Conservation (phyloP, 441 rosid genomes). For the Pelargonium myrrhifolium region DNA sequence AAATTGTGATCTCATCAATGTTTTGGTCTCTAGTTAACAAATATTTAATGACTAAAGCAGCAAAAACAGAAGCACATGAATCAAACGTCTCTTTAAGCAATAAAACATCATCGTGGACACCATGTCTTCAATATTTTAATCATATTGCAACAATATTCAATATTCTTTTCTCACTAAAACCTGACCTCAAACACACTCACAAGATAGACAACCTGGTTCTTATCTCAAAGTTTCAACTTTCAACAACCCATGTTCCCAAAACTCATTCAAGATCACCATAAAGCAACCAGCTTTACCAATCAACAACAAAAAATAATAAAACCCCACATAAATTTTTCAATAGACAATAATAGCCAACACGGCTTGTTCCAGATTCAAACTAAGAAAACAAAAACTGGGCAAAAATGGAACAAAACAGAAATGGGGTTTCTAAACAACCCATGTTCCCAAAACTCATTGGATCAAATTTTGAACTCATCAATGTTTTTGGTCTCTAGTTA, state of each 20-base stretch:
- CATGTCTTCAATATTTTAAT: not conserved
- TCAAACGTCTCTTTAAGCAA: not conserved
- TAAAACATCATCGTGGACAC: not conserved
- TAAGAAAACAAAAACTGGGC: not conserved
- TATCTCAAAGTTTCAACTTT: too few relatives aligned
- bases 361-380: not conserved
- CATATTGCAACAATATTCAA: not conserved
- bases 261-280: too few relatives aligned
- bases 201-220: too few relatives aligned
- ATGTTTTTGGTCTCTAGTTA: not conserved
- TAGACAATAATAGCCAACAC: too few relatives aligned
- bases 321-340: too few relatives aligned
- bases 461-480: not conserved
- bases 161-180: not conserved
- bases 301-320: too few relatives aligned
- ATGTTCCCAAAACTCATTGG: not conserved
- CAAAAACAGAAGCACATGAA: not conserved
- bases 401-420: not conserved
- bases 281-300: too few relatives aligned
- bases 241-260: too few relatives aligned
- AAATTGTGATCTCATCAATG: not conserved
- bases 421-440: not conserved
- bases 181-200: not conserved
- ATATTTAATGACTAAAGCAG: not conserved
- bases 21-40: not conserved